Base-by-base conservation (phyloP, 257 asterid genomes). In the Gentiana straminea region DNA sequence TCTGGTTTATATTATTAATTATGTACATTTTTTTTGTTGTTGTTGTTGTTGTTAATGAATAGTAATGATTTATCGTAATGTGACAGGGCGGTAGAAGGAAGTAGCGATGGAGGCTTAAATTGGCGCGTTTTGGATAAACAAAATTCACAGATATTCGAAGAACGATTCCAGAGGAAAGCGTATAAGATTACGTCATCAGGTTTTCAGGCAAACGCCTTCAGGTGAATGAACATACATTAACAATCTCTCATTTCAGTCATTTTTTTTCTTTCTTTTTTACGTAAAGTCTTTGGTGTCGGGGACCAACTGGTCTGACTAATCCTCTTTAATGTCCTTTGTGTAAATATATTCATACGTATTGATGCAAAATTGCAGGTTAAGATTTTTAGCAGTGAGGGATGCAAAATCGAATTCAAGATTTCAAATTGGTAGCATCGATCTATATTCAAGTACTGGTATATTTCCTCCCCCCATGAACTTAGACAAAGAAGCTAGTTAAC, bases 381-480 rank as follows among this genome's bases (percentile, higher is more conserved):
- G 89, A 71, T 80, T 90, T 71, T 65, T 65, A 8, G 78, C 78
- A 7, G 94, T 86, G 58, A 77, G 86, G 63, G 94, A 80, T 75
- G 74, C 43, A 35, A 79, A 77, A 62, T 77, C 86, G 66, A 86
- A 65, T 55, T 73, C 95, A 13, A 79, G 90, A 71, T 82, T 90
- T 73, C 97, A 90, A 75, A 68, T 90, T 35, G 97, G 97, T 53
- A 90, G 94, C 77, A 86, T 90, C 58, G 97, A 86, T 64, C 79
- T 89, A 60, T 89, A 78, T 54, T 70, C 82, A 36, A 68, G 54
- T 51, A 61, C 55, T 61, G 64, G 49, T 37, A 45, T 60, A 50
- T 64, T 60, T 43, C 43, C 64, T 24, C 24, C 24, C 24, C 24
- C 24, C 24, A 24, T 24, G 24, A 24, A 24, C 24, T 54, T 58